A percentile compares a stretch with the other conserved stretches of the same genome.
Conservation (phyloP, 345 rosid genomes). For the Salix exigua region DNA sequence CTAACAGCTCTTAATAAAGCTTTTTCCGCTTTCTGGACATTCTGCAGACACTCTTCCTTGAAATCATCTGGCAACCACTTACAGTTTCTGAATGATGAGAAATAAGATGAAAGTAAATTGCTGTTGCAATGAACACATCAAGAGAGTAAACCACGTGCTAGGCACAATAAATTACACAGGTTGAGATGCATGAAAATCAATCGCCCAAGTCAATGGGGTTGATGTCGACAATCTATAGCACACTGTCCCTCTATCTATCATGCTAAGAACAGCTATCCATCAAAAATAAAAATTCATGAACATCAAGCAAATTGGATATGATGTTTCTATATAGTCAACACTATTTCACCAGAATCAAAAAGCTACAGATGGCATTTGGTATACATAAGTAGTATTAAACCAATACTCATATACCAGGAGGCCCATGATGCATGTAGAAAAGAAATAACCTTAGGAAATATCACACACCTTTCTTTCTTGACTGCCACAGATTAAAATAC, state of each 20-base stretch:
- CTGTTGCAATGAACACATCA: background rate
- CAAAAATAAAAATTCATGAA: no score
- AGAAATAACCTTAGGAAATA: no score
- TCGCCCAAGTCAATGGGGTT: background rate
- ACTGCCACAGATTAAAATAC: no score
- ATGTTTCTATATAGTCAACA: no score
- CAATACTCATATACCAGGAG: no score
- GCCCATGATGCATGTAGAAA: no score
- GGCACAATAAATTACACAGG: background rate
- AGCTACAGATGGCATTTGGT: no score
- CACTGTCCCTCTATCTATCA: background rate
- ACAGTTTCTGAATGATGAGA: slow-evolving; percentile 50
- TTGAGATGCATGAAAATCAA: background rate
- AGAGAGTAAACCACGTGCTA: background rate
- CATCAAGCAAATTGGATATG: no score
- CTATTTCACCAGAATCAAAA: no score
- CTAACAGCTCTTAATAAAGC: slow-evolving; percentile 70
- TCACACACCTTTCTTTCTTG: no score
- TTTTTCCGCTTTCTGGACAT: slow-evolving; percentile 52
- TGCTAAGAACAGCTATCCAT: background rate
- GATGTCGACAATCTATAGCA: background rate
- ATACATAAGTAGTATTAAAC: no score
- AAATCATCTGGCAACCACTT: slow-evolving; percentile 60
- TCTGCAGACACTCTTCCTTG: slow-evolving; percentile 49
- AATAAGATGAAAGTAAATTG: slow-evolving; percentile 11